Base-by-base conservation (phyloP, 129 eudicot genomes). In the Apium graveolens region DNA sequence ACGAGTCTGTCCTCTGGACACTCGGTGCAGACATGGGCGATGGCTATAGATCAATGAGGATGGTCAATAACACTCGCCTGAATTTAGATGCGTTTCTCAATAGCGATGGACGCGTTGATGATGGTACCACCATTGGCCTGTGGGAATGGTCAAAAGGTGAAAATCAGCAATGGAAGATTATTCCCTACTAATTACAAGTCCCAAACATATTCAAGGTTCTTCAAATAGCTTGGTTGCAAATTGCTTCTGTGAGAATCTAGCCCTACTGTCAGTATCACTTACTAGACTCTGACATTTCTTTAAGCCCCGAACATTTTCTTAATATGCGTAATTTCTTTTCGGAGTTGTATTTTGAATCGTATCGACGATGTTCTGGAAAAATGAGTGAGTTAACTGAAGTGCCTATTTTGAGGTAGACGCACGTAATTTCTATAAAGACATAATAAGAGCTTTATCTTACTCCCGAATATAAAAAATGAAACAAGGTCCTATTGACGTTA, bases 1-100 rank as follows among this genome's bases (percentile, higher is more conserved):
- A 93, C 65, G 97, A 86, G 79, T 91, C 97, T 16, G 80, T 93
- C 80, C 83, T 93, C 76, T 93, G 98, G 98, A 89, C 97, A n/a
- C 85, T 86, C 72, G 89, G 98, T 93, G 85, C 76, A 69, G 97
- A 93, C 80, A 39, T 87, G 78, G 98, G 97, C 26, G 91, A 88
- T 70, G 85, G 91, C 44, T 93, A 79, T 80, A 86, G 96, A 75
- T 77, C 96, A 5, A 84, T 93, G 57, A 88, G 98, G 84, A 93
- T 89, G 96, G 93, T 93, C 11, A 93, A 88, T 65, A 91, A 93
- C 81, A 90, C 86, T 39, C 82, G 81, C 79, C 94, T 93, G 53
- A 88, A 87, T 79, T 57, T 93, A 7, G 98, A 93, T 81, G 97
- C 98, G 31, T 85, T 78, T 35, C 75, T 86, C 82, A 78, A 89